A percentile compares a stretch with the other conserved stretches of the same genome.
phyloP scores from a whole-genome alignment of 2,329 filamentous ascomycete species.

The Claviceps citrina region DNA sequence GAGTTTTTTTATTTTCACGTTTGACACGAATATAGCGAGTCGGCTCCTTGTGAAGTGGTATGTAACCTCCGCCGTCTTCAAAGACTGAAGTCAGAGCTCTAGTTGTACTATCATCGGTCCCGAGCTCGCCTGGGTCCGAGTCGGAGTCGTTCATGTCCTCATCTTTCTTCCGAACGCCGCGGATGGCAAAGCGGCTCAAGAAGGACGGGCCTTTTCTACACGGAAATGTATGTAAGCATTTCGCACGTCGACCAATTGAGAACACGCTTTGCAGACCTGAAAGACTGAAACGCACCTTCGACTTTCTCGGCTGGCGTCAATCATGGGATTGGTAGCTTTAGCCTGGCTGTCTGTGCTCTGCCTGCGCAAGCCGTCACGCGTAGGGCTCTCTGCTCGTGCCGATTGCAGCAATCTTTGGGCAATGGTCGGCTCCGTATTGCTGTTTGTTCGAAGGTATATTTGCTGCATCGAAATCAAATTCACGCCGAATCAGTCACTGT shows the following conservation, averaged over 20 bases:
- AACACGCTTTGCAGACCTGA: neutral
- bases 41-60: constrained; percentile 74
- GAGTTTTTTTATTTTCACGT: constrained; percentile 62
- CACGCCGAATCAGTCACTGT: neutral
- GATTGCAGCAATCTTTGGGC: constrained; percentile 38
- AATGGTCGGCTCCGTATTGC: constrained; percentile 28
- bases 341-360: constrained; percentile 26
- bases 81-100: constrained; percentile 66
- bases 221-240: constrained; percentile 6
- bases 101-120: constrained; percentile 69
- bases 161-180: constrained; percentile 59
- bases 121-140: constrained; percentile 51
- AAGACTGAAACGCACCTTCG: constrained; percentile 39
- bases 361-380: constrained; percentile 24
- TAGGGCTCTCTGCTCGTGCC: constrained; percentile 36
- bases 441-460: constrained; percentile 25
- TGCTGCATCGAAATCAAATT: constrained; percentile 15
- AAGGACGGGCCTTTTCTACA: constrained; percentile 76
- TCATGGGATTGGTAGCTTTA: constrained; percentile 23
- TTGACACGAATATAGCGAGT: constrained; percentile 82
- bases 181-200: constrained; percentile 64
- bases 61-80: constrained; percentile 54
- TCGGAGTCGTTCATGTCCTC: constrained; percentile 44
- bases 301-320: constrained; percentile 35
- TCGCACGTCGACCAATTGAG: neutral